Conservation (phyloP, 1,139 yeast species). For the Yamadazyma epiphylla region DNA sequence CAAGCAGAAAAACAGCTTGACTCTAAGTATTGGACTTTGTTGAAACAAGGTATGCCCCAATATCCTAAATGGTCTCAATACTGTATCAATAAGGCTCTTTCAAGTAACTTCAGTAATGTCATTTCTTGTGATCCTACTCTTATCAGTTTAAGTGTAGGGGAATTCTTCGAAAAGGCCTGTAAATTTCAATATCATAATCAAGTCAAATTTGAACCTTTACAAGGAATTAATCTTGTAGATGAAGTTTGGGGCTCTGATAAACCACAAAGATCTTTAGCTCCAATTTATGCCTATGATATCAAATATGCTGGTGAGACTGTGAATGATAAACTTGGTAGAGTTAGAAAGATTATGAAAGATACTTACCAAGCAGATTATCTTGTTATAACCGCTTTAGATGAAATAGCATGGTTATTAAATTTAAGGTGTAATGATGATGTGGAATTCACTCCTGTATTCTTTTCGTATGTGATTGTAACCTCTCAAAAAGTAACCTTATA, state of each 20-base stretch:
- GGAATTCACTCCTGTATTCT: slow-evolving; percentile 50
- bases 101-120: slow-evolving; percentile 30
- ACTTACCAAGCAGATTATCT: slow-evolving; percentile 22
- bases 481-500: slow-evolving; percentile 29
- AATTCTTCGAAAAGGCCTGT: slow-evolving; percentile 26
- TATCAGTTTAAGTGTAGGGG: slow-evolving; percentile 30
- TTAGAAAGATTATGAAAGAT: slow-evolving; percentile 21
- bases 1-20: slow-evolving; percentile 45
- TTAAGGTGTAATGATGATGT: slow-evolving; percentile 43
- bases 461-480: slow-evolving; percentile 40
- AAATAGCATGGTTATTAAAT: slow-evolving; percentile 54
- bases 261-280: slow-evolving; percentile 36
- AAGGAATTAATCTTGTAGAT: slow-evolving; percentile 33
- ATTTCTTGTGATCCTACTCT: slow-evolving; percentile 40
- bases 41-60: slow-evolving; percentile 36
- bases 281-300: slow-evolving; percentile 35
- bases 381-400: slow-evolving; percentile 46
- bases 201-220: slow-evolving; percentile 29
- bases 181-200: slow-evolving; percentile 15
- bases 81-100: slow-evolving; percentile 31
- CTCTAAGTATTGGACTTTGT: slow-evolving; percentile 28
- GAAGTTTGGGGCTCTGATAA: slow-evolving; percentile 37
- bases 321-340: slow-evolving; percentile 25
- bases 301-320: slow-evolving; percentile 44
- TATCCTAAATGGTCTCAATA: slow-evolving; percentile 37